Base-by-base conservation (phyloP, 1,139 yeast species). In the Pichia sp. region DNA sequence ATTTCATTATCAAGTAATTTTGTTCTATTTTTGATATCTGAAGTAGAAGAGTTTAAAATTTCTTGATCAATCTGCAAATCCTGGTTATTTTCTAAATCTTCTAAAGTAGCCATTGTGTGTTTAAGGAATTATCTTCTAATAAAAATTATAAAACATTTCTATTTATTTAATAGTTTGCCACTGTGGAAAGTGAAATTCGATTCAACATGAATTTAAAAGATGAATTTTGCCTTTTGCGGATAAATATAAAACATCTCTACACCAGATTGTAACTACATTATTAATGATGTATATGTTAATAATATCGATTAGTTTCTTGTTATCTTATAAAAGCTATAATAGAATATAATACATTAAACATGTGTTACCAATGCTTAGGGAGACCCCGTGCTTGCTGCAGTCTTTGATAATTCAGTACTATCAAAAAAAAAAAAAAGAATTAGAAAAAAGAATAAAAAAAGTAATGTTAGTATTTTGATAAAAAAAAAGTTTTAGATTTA, bases 1-100 rank as follows among this genome's bases (percentile, higher is more conserved):
- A 94, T 90, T 66, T 94, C 98, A 67, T 94, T 92, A 64, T 92
- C 97, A 59, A 92, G 75, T 53, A 94, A 73, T 60, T 86, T 85
- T 42, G 96, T 81, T 61, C 98, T 81, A 64, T 88, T 90, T 65
- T 78, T 74, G 62, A 94, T 80, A 62, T 94, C 98, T 34, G 83
- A 77, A 1, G 96, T 84, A 37, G 96, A 77, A 45, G 90, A 79
- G 54, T 72, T 73, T 58, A 86, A 70, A 66, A 92, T 85, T 58
- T 92, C 98, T 56, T 80, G 81, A 65, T 89, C 97, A 55, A 90
- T 69, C 57, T 76, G 79, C 52, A 71, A 68, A 49, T 69, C 73
- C 33, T 69, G 69, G 45, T 64, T 64, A 45, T 70, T 67, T 54
- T 81, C 86, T 54, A 82, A 66, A 63, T 83, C 89, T 70, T 82